Evolutionary conservation across 257 asterid genomes (phyloP).

Genomic region (Knoxia roxburghii): DNA sequence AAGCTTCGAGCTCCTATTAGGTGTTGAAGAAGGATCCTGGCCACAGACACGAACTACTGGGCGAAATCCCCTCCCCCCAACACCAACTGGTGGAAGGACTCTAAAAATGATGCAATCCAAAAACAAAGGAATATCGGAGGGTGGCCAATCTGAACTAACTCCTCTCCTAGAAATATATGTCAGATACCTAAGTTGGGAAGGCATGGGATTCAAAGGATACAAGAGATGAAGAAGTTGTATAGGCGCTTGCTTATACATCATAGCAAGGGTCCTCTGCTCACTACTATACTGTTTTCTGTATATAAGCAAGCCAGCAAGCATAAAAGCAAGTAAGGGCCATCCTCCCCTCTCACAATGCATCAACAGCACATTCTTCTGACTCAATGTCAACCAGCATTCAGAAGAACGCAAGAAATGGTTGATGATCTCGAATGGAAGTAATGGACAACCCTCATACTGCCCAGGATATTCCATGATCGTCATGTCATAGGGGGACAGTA

Average conservation of each 20-base stretch:
- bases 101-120: constrained; percentile 73
- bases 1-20: constrained; percentile 79
- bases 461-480: constrained; percentile 97
- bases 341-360: constrained; percentile 98
- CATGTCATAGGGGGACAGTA: constrained; percentile 87
- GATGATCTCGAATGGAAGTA: constrained; percentile 86
- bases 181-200: constrained; percentile 95
- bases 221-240: constrained; percentile 88
- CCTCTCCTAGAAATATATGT: constrained; percentile 77
- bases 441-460: constrained; percentile 85
- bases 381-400: constrained; percentile 96
- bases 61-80: constrained; percentile 17
- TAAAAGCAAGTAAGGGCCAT: constrained; percentile 93
- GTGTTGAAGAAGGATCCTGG: constrained; percentile 65
- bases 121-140: constrained; percentile 72
- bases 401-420: constrained; percentile 90
- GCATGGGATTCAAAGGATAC: constrained; percentile 91
- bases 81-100: constrained; percentile 37
- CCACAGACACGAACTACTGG: constrained; percentile 84
- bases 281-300: constrained; percentile 86
- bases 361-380: constrained; percentile 90
- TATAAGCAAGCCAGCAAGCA: constrained; percentile 95
- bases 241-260: constrained; percentile 97
- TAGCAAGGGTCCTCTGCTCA: constrained; percentile 91
- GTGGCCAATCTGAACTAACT: constrained; percentile 77